Conservation (phyloP, 2,329 filamentous ascomycete genomes). For the Penicillium sp. region DNA sequence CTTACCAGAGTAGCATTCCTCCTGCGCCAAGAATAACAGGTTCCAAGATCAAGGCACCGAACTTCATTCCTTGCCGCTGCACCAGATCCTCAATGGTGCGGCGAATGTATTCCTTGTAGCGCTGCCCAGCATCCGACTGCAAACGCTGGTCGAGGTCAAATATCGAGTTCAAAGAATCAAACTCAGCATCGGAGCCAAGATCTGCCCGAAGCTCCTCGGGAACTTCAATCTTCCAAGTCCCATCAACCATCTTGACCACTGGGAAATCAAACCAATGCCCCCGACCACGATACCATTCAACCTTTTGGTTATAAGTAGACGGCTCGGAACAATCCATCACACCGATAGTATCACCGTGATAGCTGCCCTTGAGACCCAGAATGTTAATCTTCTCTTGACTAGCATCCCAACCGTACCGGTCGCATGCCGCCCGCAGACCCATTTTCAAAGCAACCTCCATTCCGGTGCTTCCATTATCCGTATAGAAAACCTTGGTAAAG, state of each 20-base stretch:
- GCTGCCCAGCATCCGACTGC: constrained; percentile 43
- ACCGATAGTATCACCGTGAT: constrained; percentile 85
- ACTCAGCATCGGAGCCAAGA: constrained; percentile 46
- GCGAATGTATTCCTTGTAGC: constrained; percentile 62
- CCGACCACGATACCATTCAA: constrained; percentile 79
- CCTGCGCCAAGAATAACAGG: constrained; percentile 78
- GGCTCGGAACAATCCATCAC: constrained; percentile 85
- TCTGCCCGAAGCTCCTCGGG: constrained; percentile 50
- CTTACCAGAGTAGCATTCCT: constrained; percentile 77
- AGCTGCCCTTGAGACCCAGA: constrained; percentile 73
- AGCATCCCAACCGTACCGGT: constrained; percentile 65
- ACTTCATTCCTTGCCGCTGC: constrained; percentile 58
- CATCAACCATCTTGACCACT: constrained; percentile 63
- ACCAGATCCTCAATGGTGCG: constrained; percentile 54
- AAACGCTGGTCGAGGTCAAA: constrained; percentile 59
- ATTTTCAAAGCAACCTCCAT: constrained; percentile 85
- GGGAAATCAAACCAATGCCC: constrained; percentile 83
- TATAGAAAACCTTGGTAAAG: constrained; percentile 72
- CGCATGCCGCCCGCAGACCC: constrained; percentile 67
- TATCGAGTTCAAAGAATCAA: constrained; percentile 54
- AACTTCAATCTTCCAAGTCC: constrained; percentile 63
- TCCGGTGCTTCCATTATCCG: constrained; percentile 80
- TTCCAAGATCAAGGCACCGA: constrained; percentile 77
- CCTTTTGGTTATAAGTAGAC: constrained; percentile 73
- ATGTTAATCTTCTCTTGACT: constrained; percentile 61